Base-by-base conservation (phyloP, 2,329 filamentous ascomycete genomes). In the Myriosclerotinia curreyana region DNA sequence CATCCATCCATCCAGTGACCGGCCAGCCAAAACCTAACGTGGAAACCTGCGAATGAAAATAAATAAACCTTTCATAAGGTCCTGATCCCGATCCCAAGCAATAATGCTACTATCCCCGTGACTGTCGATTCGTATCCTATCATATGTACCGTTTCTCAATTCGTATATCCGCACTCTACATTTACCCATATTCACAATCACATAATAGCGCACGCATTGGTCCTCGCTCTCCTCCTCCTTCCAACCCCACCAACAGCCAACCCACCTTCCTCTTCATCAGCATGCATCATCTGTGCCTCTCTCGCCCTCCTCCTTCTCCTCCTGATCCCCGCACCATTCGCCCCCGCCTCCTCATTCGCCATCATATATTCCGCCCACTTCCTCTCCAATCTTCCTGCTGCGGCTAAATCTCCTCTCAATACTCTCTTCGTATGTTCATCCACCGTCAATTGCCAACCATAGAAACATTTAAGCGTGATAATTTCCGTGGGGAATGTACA, bases 311-410 rank as follows among this genome's bases (percentile, higher is more conserved):
- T 83, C 68, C 92, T 81, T 65, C 93, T 80, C 61, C 92, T 81
- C 62, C 92, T 82, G 2, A 83, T 80, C 7, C 89, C 86, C 1
- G 82, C 83, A 2, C 88, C 91, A 2, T 79, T 81, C 3, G 84
- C 83, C 3, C 88, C 90, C 0, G 90, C 91, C 74, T 97, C 94
- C 75, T 96, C 92, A 59, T 85, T 90, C 20, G 91, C 87, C 78
- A 96, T 91, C 92, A 97, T 97, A 75, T 92, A 96, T 62, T 96
- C 90, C 0, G 89, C 89, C 94, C 94, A 98, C 75, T 94, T 96
- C 68, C 87, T 83, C 79, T 96, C 93, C 25, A 98, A 81, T n/a
- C 91, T 81, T 46, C 82, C 82, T 0, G 95, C 95, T 1, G 90
- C 83, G 0, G 82, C 80, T 65, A 92, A 83, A 67, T 96, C 90